phyloP scores from a whole-genome alignment of 2,329 filamentous ascomycete genomes.

The Xylariales sp. region DNA sequence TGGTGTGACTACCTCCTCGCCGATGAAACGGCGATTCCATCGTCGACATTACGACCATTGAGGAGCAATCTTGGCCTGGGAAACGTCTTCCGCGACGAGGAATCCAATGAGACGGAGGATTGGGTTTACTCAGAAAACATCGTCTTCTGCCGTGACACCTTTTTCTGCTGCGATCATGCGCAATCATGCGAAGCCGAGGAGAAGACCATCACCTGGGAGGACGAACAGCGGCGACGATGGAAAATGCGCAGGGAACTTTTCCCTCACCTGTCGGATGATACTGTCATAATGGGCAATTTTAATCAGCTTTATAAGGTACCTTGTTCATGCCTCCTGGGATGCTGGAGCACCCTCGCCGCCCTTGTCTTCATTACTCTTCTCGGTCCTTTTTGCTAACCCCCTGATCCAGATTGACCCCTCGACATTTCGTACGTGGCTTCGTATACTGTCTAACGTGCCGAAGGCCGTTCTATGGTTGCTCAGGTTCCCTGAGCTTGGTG shows the following conservation, averaged over 20 bases:
- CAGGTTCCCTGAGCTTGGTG: constrained; percentile 94
- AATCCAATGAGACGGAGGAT: constrained; percentile 74
- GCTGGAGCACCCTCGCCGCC: not conserved
- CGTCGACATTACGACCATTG: constrained; percentile 81
- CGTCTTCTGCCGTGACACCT: constrained; percentile 92
- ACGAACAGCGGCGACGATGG: constrained; percentile 86
- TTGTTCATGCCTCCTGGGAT: not conserved
- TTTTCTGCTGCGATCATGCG: constrained; percentile 97
- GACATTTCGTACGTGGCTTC: constrained; percentile 94
- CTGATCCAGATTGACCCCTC: constrained; percentile 86
- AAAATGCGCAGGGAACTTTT: constrained; percentile 94
- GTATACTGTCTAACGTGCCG: constrained; percentile 85
- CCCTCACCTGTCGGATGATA: constrained; percentile 81
- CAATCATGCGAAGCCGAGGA: constrained; percentile 85
- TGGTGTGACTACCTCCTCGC: constrained; percentile 99
- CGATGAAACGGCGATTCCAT: constrained; percentile 87
- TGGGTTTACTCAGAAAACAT: constrained; percentile 99
- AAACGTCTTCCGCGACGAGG: constrained; percentile 75
- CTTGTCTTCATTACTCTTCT: not conserved
- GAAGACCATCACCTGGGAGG: constrained; percentile 78
- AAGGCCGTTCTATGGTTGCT: constrained; percentile 95
- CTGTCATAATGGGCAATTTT: constrained; percentile 95
- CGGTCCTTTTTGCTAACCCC: constrained; percentile 34
- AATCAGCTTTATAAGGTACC: constrained; percentile 97
- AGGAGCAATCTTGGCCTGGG: constrained; percentile 79